phyloP scores from a whole-genome alignment of 2,329 filamentous ascomycete species.

The Aaosphaeria pasadenensis region DNA sequence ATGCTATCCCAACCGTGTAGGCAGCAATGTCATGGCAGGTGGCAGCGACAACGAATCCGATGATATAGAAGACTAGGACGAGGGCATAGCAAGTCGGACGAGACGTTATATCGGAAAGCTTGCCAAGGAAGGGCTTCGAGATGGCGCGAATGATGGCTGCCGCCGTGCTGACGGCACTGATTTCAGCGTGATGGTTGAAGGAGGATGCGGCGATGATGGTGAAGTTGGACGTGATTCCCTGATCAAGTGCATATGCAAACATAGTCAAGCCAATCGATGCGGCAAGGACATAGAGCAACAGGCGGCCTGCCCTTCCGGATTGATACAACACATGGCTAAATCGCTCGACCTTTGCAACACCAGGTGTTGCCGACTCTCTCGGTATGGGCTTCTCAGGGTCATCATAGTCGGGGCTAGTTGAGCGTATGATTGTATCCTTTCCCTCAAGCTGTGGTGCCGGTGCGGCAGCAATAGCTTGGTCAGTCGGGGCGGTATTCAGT shows the following conservation, averaged over 20 bases:
- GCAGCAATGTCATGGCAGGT: conserved; percentile 13
- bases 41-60: conserved; percentile 14
- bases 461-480: too few relatives aligned
- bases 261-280: conserved; percentile 22
- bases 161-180: conserved; percentile 11
- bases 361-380: conserved; percentile 4
- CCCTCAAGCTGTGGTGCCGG: not conserved
- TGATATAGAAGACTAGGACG: conserved; percentile 31
- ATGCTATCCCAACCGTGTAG: conserved; percentile 21
- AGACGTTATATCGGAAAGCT: conserved; percentile 20
- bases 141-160: conserved; percentile 19
- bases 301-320: conserved; percentile 15
- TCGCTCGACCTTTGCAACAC: conserved; percentile 19
- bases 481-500: too few relatives aligned
- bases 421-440: not conserved
- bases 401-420: not conserved
- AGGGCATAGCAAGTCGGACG: conserved; percentile 36
- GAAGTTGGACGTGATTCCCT: conserved; percentile 18
- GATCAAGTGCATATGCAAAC: conserved; percentile 24
- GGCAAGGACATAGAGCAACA: conserved; percentile 14
- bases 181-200: conserved; percentile 13
- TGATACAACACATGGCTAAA: conserved; percentile 24
- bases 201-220: conserved; percentile 16
- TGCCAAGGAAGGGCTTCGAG: conserved; percentile 19
- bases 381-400: conserved; percentile 3